Evolutionary conservation across 1,284 basidiomycete genomes (phyloP).

Genomic region (Tilletia horrida): DNA sequence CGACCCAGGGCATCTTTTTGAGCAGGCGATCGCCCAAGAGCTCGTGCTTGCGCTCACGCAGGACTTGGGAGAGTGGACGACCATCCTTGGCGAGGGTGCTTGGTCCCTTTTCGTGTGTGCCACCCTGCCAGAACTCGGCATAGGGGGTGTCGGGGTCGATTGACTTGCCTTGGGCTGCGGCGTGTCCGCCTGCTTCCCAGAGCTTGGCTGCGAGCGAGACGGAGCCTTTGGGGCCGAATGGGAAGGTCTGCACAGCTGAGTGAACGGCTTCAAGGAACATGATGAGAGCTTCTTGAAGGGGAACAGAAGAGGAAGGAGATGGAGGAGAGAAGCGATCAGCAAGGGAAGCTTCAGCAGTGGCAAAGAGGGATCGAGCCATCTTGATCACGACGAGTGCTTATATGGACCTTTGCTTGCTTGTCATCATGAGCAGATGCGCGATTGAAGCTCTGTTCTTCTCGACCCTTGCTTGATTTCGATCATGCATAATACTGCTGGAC

Average conservation of each 20-base stretch:
- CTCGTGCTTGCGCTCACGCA: conserved; percentile 6
- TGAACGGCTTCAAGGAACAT: too few species aligned
- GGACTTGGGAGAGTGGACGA: not conserved
- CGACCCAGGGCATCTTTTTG: conserved; percentile 14
- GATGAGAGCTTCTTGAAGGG: too few species aligned
- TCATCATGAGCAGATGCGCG: too few species aligned
- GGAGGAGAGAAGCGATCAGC: too few species aligned
- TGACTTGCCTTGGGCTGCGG: not conserved
- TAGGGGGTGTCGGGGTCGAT: conserved; percentile 10
- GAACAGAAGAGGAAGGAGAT: too few species aligned
- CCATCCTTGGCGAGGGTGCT: conserved; percentile 1
- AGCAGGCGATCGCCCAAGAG: not conserved
- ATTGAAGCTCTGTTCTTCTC: too few species aligned
- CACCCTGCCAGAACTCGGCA: conserved; percentile 16
- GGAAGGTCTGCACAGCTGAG: not conserved
- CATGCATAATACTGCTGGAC: too few species aligned
- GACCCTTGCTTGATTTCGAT: too few species aligned
- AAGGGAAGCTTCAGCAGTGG: too few species aligned
- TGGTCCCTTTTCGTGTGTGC: conserved; percentile 3
- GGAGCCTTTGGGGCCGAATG: not conserved
- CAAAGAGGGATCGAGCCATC: too few species aligned
- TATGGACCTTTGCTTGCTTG: too few species aligned
- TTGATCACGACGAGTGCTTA: too few species aligned
- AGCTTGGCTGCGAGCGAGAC: conserved; percentile 1
- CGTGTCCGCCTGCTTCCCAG: not conserved